Evolutionary conservation across 768 basidiomycete species (phyloP).

Genomic region (Suillus decipiens): DNA sequence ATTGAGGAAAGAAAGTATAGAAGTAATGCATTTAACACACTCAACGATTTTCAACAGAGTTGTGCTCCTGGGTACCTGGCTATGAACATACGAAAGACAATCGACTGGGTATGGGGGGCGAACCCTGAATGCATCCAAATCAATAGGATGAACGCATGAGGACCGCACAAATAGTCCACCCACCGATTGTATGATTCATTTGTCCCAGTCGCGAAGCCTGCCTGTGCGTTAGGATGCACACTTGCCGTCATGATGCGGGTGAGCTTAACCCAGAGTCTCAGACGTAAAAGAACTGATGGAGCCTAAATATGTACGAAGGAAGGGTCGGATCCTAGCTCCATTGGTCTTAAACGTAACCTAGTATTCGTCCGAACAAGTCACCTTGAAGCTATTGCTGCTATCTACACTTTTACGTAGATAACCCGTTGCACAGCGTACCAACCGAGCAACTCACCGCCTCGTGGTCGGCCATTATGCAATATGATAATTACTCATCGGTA

Average conservation of each 20-base stretch:
- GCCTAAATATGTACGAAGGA: background rate
- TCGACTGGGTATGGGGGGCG: slow-evolving; percentile 55
- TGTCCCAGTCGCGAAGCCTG: slow-evolving; percentile 77
- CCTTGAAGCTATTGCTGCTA: background rate
- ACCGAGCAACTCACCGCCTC: background rate
- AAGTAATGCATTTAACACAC: slow-evolving; percentile 41
- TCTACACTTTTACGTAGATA: background rate
- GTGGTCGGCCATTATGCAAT: background rate
- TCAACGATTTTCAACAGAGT: slow-evolving; percentile 64
- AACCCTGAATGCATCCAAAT: slow-evolving; percentile 43
- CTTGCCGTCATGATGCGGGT: slow-evolving; percentile 29
- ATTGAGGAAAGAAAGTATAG: background rate
- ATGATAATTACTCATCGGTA: background rate
- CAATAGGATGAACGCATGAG: background rate
- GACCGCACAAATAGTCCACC: slow-evolving; percentile 8
- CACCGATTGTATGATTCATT: slow-evolving; percentile 82
- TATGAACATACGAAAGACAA: background rate
- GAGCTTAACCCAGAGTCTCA: background rate
- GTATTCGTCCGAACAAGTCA: background rate
- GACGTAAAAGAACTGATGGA: background rate
- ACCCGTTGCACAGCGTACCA: background rate
- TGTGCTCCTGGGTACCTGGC: slow-evolving; percentile 51
- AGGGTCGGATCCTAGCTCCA: background rate
- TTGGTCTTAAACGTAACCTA: background rate
- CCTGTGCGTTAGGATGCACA: slow-evolving; percentile 60